Conservation (phyloP, 805 yeast genomes). For the Candida sithepensis region DNA sequence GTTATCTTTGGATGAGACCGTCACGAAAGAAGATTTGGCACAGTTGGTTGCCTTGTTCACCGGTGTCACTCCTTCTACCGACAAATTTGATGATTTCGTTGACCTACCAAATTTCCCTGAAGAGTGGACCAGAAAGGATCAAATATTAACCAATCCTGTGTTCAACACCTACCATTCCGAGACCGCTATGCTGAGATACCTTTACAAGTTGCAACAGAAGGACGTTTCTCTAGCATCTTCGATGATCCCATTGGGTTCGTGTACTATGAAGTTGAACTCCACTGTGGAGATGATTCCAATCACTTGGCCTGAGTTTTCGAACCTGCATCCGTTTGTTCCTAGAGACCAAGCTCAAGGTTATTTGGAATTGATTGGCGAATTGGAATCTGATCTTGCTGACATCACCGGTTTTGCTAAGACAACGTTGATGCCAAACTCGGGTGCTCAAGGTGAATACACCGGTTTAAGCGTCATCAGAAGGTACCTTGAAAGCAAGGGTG, state of each 20-base stretch:
- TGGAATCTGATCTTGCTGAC: conserved; percentile 80
- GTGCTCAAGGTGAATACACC: conserved; percentile 98
- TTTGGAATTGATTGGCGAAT: conserved; percentile 64
- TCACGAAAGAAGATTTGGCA: conserved; percentile 55
- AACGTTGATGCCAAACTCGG: conserved; percentile 94
- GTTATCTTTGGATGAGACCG: conserved; percentile 89
- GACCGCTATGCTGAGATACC: conserved; percentile 89
- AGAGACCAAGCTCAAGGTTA: conserved; percentile 86
- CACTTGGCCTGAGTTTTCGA: conserved; percentile 89
- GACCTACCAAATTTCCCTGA: conserved; percentile 48
- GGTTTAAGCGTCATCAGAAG: conserved; percentile 84
- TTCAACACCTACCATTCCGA: conserved; percentile 90
- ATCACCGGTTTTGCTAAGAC: conserved; percentile 93
- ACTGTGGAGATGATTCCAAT: conserved; percentile 94
- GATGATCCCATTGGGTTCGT: conserved; percentile 96
- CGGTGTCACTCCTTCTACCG: conserved; percentile 20
- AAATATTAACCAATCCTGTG: conserved; percentile 65
- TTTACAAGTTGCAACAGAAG: conserved; percentile 78
- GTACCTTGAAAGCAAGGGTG: conserved; percentile 69
- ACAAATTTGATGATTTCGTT: conserved; percentile 18
- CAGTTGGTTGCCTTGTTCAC: conserved; percentile 62
- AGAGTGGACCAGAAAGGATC: conserved; percentile 51
- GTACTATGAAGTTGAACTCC: conserved; percentile 96
- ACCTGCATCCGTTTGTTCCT: conserved; percentile 93
- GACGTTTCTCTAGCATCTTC: conserved; percentile 93